A percentile compares a stretch with the other conserved stretches of the same genome.
These are phyloP conservation scores for Colletotrichum cordylinicola DNA, from an alignment of 2,329 filamentous ascomycete genomes.

Conservation along the genomic window DNA sequence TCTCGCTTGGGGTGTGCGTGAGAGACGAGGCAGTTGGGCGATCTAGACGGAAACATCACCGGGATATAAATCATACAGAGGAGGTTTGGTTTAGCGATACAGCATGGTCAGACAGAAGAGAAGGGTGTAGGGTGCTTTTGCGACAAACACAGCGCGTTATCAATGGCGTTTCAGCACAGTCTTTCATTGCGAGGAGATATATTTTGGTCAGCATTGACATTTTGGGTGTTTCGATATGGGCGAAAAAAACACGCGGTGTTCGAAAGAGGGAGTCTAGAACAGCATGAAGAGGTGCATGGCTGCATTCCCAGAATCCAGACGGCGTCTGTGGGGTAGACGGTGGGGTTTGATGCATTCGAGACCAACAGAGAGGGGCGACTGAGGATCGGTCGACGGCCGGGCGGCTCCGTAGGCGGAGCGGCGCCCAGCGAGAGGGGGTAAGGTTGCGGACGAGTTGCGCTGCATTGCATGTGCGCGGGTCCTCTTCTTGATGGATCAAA, in stretches of 20 bases:
- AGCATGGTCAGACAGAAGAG: background rate
- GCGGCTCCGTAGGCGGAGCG: background rate
- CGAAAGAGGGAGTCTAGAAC: background rate
- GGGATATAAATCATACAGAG: no score
- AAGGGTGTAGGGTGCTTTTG: background rate
- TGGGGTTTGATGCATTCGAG: background rate
- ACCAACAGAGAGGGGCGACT: background rate
- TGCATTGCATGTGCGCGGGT: background rate
- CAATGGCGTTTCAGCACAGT: slow-evolving; percentile 5
- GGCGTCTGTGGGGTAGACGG: slow-evolving; percentile 2
- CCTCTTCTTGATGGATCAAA: background rate
- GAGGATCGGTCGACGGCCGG: background rate
- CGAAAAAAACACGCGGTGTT: background rate
- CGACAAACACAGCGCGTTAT: background rate
- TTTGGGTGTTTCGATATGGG: slow-evolving; percentile 12
- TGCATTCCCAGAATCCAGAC: slow-evolving; percentile 2
- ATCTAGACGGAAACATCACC: slow-evolving; percentile 36
- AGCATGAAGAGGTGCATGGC: background rate
- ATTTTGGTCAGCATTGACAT: background rate
- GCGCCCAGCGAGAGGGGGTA: background rate
- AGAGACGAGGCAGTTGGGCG: slow-evolving; percentile 75
- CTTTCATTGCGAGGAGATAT: background rate
- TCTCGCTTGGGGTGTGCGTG: slow-evolving; percentile 71
- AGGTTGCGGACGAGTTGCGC: background rate
- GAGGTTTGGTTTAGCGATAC: background rate